Evolutionary conservation across 2,329 filamentous ascomycete genomes (phyloP).

Genomic region (Apiospora pterosperma): DNA sequence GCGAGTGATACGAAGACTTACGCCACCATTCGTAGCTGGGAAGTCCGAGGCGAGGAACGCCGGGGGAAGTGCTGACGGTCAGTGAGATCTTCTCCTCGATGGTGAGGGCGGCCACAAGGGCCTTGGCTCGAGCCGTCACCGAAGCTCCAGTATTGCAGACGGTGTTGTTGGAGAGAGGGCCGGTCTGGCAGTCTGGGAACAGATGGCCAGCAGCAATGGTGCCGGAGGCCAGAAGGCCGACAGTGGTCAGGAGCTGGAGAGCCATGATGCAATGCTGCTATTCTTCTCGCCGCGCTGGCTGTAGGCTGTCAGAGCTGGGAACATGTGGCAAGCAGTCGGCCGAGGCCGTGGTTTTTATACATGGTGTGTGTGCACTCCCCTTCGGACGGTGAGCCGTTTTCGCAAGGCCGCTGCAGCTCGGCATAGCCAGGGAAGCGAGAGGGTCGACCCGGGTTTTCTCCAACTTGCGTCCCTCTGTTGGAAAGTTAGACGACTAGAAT

Average conservation of each 20-base stretch:
- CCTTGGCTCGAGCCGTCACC: slow-evolving; percentile 16
- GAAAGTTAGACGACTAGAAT: background rate
- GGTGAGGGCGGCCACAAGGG: slow-evolving; percentile 18
- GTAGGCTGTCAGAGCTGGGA: background rate
- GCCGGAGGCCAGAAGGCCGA: slow-evolving; percentile 17
- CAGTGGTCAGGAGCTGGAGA: slow-evolving; percentile 10
- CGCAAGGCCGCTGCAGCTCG: background rate
- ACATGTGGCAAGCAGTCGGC: background rate
- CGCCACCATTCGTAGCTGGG: slow-evolving; percentile 58
- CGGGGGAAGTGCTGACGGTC: slow-evolving; percentile 32
- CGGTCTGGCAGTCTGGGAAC: slow-evolving; percentile 20
- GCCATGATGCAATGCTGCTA: slow-evolving; percentile 11
- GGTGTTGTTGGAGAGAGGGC: slow-evolving; percentile 18
- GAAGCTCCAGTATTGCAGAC: slow-evolving; percentile 19
- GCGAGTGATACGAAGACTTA: slow-evolving; percentile 10
- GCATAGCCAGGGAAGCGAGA: background rate
- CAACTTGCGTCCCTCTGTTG: background rate
- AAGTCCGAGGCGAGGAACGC: slow-evolving; percentile 54
- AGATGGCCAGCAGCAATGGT: slow-evolving; percentile 18
- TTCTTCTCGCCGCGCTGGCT: background rate
- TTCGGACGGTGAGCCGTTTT: background rate
- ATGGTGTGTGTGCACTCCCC: background rate
- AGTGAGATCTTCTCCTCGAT: slow-evolving; percentile 20
- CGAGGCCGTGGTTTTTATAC: background rate
- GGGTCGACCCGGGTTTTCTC: background rate